Base-by-base conservation (phyloP, 345 rosid species). In the Linum tenue region DNA sequence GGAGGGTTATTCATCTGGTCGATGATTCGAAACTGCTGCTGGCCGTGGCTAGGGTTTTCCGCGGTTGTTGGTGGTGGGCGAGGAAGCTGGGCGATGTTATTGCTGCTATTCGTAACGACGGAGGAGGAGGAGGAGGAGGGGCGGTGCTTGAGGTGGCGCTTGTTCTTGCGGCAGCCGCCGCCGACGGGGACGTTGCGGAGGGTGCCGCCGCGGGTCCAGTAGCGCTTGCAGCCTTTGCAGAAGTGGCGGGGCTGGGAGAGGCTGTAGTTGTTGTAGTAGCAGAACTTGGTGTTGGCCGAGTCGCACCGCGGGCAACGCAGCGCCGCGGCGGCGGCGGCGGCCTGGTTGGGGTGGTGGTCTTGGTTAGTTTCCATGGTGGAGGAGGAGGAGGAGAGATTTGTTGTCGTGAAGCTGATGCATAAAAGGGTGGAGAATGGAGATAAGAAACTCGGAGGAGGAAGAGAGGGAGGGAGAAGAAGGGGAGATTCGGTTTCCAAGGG, bases 321-420 rank as follows among this genome's bases (percentile, higher is more conserved):
- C 31, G 31, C 31, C 31, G 31, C 8, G 0, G 31, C 31, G 31
- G 31, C 31, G 31, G 31, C 31, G 31, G 31, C 31, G 31, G 31
- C 31, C 31, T 22, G 31, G 31, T 22, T 22, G 31, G 31, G 31
- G 31, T 22, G 31, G 31, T 22, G 31, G 58, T 75, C 67, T 64
- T 74, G 77, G 62, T 64, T 66, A 51, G 78, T 72, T 75, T 58
- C 69, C 64, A 51, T 77, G 74, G 68, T 70, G 75, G 64, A 79
- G 84, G 82, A 76, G 70, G 81, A 78, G 8, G 79, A 71, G 85
- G 81, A 80, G 81, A 81, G 69, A 81, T 41, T 70, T 69, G 31
- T 70, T 82, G 53, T 64, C 56, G 68, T 64, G 63, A 43, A 22
- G 31, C 31, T 22, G 66, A 44, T 61, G 76, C 31, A 66, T 57